Conservation (phyloP, 2,329 filamentous ascomycete genomes). For the Polytolypa hystricis region DNA sequence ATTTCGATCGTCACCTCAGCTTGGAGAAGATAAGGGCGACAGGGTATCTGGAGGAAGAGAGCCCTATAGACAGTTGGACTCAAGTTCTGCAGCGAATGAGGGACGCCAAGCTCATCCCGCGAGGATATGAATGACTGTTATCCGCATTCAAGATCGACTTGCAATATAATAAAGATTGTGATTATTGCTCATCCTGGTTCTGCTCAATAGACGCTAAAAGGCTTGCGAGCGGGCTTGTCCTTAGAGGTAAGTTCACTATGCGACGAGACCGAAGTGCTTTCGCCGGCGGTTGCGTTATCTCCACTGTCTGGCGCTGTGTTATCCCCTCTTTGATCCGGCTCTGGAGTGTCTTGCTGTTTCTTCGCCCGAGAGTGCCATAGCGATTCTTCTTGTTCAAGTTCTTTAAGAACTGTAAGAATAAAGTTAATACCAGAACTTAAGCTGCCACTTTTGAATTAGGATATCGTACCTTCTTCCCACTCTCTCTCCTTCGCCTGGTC, state of each 20-base stretch:
- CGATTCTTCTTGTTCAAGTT: slow-evolving; percentile 31
- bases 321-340: too few relatives aligned
- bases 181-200: too few relatives aligned
- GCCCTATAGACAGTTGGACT: slow-evolving; percentile 7
- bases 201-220: too few relatives aligned
- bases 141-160: too few relatives aligned
- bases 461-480: slow-evolving; percentile 68
- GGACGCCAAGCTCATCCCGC: slow-evolving; percentile 9
- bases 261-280: too few relatives aligned
- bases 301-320: too few relatives aligned
- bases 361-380: slow-evolving; percentile 19
- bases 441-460: slow-evolving; percentile 4
- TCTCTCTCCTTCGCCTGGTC: slow-evolving; percentile 63
- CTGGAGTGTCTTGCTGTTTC: background rate
- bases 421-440: too few relatives aligned
- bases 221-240: too few relatives aligned
- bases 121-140: too few relatives aligned
- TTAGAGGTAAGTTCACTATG: too few relatives aligned
- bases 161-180: too few relatives aligned
- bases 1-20: slow-evolving; percentile 8
- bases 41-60: slow-evolving; percentile 9
- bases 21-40: slow-evolving; percentile 9
- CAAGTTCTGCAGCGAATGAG: slow-evolving; percentile 8
- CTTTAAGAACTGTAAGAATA: slow-evolving; percentile 23
- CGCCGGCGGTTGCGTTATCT: too few relatives aligned